Evolutionary conservation across 169 alveolate species (phyloP), one percentile per base, ranked within the genome.

Genomic region (Theileria annulata): DNA sequence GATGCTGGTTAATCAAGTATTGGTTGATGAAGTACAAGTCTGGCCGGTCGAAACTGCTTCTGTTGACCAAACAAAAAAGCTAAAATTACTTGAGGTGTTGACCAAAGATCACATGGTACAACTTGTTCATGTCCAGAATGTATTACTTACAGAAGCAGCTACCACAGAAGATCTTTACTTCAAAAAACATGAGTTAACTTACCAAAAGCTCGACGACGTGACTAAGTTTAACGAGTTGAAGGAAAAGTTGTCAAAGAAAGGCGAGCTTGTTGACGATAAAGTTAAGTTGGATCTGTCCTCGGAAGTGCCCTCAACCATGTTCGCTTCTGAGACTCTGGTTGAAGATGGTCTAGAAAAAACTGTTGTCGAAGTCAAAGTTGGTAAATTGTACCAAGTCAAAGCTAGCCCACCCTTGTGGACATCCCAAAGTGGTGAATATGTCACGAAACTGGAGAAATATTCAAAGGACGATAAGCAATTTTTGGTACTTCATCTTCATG

Each of bases 331-430:
- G 1, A 56, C 66, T 21, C 17, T 25, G 10, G 28, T 56, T 0
- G 66, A 56, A 56, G 66, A 56, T 56, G 66, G 66, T 1, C 35
- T 56, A 13, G 66, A 56, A 27, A 56, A 56, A 27, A 56, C 66
- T 1, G 66, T 56, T 19, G 66, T 56, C 3, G 13, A 19, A 21
- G 66, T 56, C 13, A 56, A 56, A 25, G 66, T 25, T 21, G 66
- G 66, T 56, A 56, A 56, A n/a, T 56, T 56, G 66, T 56, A 21
- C n/a, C 35, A 56, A 56, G 66, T 56, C 9, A 10, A 19, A 56
- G 66, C 66, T 12, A 56, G 66, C 13, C 66, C 66, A 19, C 35
- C 66, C 17, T 5, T 56, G 66, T 56, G 66, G 66, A 56, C 66
- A 25, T 56, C 66, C 35, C 10, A 19, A 21, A 8, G 17, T 8